Base-by-base conservation (phyloP, 2,329 filamentous ascomycete genomes). In the Remersonia thermophila region DNA sequence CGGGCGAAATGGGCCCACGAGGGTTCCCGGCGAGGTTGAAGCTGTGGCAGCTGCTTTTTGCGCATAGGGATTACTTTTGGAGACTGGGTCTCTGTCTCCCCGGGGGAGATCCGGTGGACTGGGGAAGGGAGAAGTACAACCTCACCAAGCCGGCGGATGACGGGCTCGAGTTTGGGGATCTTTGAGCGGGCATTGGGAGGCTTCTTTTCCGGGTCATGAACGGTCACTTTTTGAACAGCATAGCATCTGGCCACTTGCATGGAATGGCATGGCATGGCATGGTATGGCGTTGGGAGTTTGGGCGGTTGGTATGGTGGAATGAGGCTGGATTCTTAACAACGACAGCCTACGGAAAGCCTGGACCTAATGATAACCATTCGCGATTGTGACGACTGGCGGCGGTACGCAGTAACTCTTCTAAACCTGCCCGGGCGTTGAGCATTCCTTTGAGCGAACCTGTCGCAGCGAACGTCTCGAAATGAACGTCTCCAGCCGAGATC, bases 51-150 rank as follows among this genome's bases (percentile, higher is more conserved):
- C 63, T 95, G 7, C 80, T 96, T 53, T 93, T 93, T 57, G 83
- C 87, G 1, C 91, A 98, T 60, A 67, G 91, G 27, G 91, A 98
- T 61, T 98, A 98, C 58, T 96, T 98, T 59, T 93, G 85, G 83
- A 71, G 91, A 38, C 58, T 98, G 36, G 91, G 91, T 0, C 62
- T 96, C 23, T 98, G 91, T 60, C 66, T 95, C 2, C 87, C 89
- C 0, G 81, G 81, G 10, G 82, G 83, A 10, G 79, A 81, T 53
- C 77, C 78, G 3, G 63, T 65, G 31, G 71, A 83, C 47, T 83
- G 79, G 79, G 72, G 67, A 13, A 61, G 69, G 42, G 63, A 67
- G 31, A 57, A 53, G 40, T 66, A 72, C 51, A 57, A 62, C 39
- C 51, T 62, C 30, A 46, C 20, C 20, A 9, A 23, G 20, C 20